These are phyloP conservation scores for Ogataea hybrid DNA, from an alignment of 1,139 yeast genomes.

Conservation along the genomic window DNA sequence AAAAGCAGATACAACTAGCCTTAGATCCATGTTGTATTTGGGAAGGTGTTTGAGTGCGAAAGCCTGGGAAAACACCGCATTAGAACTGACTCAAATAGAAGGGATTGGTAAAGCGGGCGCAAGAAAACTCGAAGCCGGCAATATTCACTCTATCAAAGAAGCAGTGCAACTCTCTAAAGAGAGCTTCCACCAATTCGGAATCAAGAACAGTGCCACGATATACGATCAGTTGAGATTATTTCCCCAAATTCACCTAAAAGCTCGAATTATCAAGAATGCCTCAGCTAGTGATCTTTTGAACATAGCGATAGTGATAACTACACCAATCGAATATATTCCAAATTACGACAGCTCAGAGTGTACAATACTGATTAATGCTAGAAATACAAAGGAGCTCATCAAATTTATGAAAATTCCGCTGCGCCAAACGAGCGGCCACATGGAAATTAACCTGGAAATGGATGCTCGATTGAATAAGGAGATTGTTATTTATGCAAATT, in stretches of 20 bases:
- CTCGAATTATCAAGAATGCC: not conserved
- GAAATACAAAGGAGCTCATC: not conserved
- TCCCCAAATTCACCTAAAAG: not conserved
- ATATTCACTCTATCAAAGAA: constrained; percentile 34
- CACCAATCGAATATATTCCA: not conserved
- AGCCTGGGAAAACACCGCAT: constrained; percentile 48
- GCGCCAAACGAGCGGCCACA: not conserved
- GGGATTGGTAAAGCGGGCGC: constrained; percentile 42
- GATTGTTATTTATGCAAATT: not conserved
- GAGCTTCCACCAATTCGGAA: constrained; percentile 33
- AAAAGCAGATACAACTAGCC: constrained; percentile 40
- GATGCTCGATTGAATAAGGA: not conserved
- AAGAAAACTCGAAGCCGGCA: constrained; percentile 36
- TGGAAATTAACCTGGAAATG: not conserved
- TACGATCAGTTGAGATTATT: not conserved
- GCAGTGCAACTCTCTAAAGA: constrained; percentile 31
- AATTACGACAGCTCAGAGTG: not conserved
- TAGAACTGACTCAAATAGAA: constrained; percentile 43
- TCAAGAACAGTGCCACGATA: not conserved
- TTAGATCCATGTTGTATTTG: constrained; percentile 37
- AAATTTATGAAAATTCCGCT: not conserved
- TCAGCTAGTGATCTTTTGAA: not conserved
- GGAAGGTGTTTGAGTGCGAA: constrained; percentile 39
- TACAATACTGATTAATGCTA: not conserved
- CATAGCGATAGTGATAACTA: not conserved